These are phyloP conservation scores for Sporopachydermia lactativora DNA, from an alignment of 805 yeast genomes.

Conservation along the genomic window DNA sequence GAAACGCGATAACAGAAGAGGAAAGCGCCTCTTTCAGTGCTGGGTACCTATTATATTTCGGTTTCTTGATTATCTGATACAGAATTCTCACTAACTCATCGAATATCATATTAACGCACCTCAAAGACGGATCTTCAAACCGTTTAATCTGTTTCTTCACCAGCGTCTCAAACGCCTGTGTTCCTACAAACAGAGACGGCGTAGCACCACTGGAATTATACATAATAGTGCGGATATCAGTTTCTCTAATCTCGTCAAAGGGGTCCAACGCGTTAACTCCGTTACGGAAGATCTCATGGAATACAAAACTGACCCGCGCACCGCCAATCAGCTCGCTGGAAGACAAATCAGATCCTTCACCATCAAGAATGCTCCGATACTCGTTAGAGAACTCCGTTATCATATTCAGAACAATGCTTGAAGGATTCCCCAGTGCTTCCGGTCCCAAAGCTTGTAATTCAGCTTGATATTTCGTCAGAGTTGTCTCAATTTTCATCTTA, in stretches of 20 bases:
- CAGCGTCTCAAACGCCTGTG: conserved; percentile 75
- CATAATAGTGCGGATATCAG: conserved; percentile 78
- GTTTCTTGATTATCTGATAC: conserved; percentile 56
- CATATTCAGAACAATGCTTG: conserved; percentile 64
- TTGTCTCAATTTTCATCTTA: conserved; percentile 63
- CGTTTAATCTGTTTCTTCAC: conserved; percentile 70
- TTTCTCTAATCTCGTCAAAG: conserved; percentile 71
- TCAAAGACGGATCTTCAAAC: conserved; percentile 68
- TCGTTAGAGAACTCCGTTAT: conserved; percentile 74
- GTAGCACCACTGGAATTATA: conserved; percentile 79
- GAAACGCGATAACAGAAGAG: conserved; percentile 53
- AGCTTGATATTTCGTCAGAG: conserved; percentile 58
- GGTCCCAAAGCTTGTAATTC: conserved; percentile 63
- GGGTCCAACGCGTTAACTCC: conserved; percentile 74
- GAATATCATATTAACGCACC: conserved; percentile 66
- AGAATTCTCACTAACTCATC: conserved; percentile 74
- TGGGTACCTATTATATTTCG: conserved; percentile 67
- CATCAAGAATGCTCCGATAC: conserved; percentile 65
- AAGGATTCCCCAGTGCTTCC: conserved; percentile 65
- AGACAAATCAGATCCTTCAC: conserved; percentile 68
- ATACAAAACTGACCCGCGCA: conserved; percentile 79
- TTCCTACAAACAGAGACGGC: conserved; percentile 80
- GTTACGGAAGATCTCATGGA: conserved; percentile 76
- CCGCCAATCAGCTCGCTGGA: conserved; percentile 77
- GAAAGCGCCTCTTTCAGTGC: conserved; percentile 66